These are phyloP conservation scores for Coprinopsis strossmayeri DNA, from an alignment of 768 basidiomycete species.

Conservation along the genomic window DNA sequence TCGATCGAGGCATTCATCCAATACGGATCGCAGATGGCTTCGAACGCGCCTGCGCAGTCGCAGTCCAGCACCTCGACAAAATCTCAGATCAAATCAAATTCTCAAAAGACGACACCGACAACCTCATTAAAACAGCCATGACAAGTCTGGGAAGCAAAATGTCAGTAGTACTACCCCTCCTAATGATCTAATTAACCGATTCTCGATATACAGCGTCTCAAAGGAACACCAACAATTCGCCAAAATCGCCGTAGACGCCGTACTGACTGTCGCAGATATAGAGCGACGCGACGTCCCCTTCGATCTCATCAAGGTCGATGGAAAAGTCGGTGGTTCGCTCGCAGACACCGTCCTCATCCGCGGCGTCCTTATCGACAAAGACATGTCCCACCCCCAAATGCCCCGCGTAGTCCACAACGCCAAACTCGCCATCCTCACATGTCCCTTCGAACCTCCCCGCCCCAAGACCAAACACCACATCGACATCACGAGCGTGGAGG, in stretches of 20 bases:
- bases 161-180: constrained; percentile 36
- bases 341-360: constrained; percentile 93
- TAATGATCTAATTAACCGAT: constrained; percentile 1
- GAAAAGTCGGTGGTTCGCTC: constrained; percentile 96
- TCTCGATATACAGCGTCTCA: constrained; percentile 63
- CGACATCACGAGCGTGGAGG: constrained; percentile 94
- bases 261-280: constrained; percentile 90
- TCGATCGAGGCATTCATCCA: constrained; percentile 99
- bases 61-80: constrained; percentile 82
- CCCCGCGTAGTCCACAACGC: constrained; percentile 84
- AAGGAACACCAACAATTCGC: constrained; percentile 95
- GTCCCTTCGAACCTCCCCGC: constrained; percentile 97
- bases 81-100: constrained; percentile 90
- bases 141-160: constrained; percentile 98
- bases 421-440: constrained; percentile 92
- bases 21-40: constrained; percentile 99
- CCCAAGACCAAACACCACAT: constrained; percentile 99
- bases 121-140: constrained; percentile 91
- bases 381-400: constrained; percentile 99
- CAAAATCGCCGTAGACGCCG: constrained; percentile 96
- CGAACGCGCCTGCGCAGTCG: constrained; percentile 88
- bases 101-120: constrained; percentile 73
- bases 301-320: constrained; percentile 98
- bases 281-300: constrained; percentile 93
- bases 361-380: constrained; percentile 98